A percentile compares a stretch with the other conserved stretches of the same genome.
These are phyloP conservation scores for Pythium myriotylum DNA, from an alignment of 352 stramenopile species.

Conservation along the genomic window DNA sequence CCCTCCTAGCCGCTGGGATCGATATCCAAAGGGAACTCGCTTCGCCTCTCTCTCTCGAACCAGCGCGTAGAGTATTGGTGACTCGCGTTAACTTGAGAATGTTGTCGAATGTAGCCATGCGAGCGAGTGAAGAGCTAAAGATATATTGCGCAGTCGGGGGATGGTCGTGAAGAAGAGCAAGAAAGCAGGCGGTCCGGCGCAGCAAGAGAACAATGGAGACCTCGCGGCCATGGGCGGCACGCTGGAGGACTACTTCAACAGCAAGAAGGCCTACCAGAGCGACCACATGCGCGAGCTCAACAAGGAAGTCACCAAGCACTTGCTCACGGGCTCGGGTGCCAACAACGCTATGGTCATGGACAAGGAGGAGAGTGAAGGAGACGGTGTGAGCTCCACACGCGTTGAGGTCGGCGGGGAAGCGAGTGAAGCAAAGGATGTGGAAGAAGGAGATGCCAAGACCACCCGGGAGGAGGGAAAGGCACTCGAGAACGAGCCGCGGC, in stretches of 20 bases:
- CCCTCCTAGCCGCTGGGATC: too few species aligned
- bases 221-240: slow-evolving; percentile 27
- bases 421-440: not conserved
- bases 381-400: slow-evolving; percentile 4
- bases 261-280: slow-evolving; percentile 33
- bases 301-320: slow-evolving; percentile 53
- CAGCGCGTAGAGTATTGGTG: too few species aligned
- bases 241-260: slow-evolving; percentile 50
- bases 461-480: slow-evolving; percentile 12
- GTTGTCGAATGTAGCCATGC: too few species aligned
- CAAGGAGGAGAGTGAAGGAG: slow-evolving; percentile 2
- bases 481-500: not conserved
- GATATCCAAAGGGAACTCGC: too few species aligned
- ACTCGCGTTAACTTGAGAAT: too few species aligned
- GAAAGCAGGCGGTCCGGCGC: slow-evolving; percentile 18
- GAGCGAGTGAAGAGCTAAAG: too few species aligned
- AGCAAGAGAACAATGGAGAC: slow-evolving; percentile 32
- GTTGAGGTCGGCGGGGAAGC: slow-evolving; percentile 9
- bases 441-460: not conserved
- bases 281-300: slow-evolving; percentile 32
- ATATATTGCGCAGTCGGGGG: not conserved
- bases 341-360: slow-evolving; percentile 64
- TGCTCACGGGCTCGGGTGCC: slow-evolving; percentile 48
- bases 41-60: too few species aligned
- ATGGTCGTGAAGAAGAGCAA: slow-evolving; percentile 38